Conservation (phyloP, 495 filamentous ascomycete species). For the Lindgomyces ingoldianus region DNA sequence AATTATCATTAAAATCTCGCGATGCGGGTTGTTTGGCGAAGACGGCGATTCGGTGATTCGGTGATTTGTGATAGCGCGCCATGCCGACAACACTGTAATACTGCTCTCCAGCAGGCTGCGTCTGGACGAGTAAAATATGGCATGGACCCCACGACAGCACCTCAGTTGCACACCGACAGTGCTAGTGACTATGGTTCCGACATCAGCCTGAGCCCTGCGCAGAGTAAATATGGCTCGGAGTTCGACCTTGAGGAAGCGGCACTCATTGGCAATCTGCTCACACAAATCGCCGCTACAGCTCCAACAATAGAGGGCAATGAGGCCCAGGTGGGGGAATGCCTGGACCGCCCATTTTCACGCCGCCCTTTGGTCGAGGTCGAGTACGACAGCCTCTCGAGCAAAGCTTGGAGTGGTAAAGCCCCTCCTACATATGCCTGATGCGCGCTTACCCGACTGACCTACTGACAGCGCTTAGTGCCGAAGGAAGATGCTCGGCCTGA, state of each 20-base stretch:
- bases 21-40: too few species aligned
- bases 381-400: slow-evolving; percentile 24
- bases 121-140: slow-evolving; percentile 2
- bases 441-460: slow-evolving; percentile 38
- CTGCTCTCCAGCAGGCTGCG: neutral
- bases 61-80: neutral
- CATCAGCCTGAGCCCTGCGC: neutral
- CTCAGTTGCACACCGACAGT: neutral
- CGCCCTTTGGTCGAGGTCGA: slow-evolving; percentile 32
- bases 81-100: too few species aligned
- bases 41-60: too few species aligned
- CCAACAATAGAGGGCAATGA: too few species aligned
- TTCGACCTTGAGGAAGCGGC: slow-evolving; percentile 41
- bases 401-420: slow-evolving; percentile 24
- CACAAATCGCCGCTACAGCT: slow-evolving; percentile 27
- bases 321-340: too few species aligned
- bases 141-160: slow-evolving; percentile 5
- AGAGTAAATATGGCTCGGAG: slow-evolving; percentile 48
- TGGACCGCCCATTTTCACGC: too few species aligned
- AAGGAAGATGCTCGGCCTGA: neutral
- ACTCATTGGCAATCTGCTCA: slow-evolving; percentile 34
- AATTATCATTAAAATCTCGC: neutral
- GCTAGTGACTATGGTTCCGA: slow-evolving; percentile 32
- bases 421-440: neutral
- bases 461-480: slow-evolving; percentile 45